Conservation (phyloP, 495 filamentous ascomycete genomes). For the Lasiosphaeria ovina region DNA sequence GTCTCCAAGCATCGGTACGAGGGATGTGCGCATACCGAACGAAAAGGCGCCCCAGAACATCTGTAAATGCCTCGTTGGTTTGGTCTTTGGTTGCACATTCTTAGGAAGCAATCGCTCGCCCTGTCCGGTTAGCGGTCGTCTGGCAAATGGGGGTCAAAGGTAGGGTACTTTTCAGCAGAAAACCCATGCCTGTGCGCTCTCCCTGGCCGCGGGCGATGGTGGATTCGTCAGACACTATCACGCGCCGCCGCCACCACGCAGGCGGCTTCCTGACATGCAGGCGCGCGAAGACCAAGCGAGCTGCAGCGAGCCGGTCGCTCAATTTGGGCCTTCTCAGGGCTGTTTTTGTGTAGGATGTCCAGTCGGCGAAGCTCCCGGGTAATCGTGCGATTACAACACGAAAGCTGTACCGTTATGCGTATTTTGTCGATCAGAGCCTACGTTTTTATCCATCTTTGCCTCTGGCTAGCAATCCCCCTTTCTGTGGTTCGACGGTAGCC, state of each 20-base stretch:
- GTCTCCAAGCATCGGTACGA: not conserved
- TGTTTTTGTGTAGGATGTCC: not conserved
- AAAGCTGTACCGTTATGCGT: not conserved
- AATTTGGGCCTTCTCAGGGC: slow-evolving; percentile 6
- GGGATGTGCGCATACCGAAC: not conserved
- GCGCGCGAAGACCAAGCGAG: slow-evolving; percentile 1
- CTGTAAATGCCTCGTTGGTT: slow-evolving; percentile 7
- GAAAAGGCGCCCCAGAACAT: slow-evolving; percentile 12
- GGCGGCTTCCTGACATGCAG: slow-evolving; percentile 3
- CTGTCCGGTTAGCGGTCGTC: slow-evolving; percentile 1
- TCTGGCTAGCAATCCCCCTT: too few species aligned
- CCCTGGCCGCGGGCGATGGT: slow-evolving; percentile 8
- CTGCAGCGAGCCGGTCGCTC: slow-evolving; percentile 1
- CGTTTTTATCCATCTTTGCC: too few species aligned
- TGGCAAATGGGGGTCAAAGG: not conserved
- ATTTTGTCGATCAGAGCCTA: not conserved
- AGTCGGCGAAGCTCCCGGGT: slow-evolving; percentile 5
- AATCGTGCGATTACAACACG: slow-evolving; percentile 1
- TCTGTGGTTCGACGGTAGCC: too few species aligned
- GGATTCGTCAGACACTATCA: slow-evolving; percentile 10
- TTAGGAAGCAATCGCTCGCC: slow-evolving; percentile 1
- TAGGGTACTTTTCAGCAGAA: slow-evolving; percentile 1
- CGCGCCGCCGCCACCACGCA: slow-evolving; percentile 5
- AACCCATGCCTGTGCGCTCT: slow-evolving; percentile 3
- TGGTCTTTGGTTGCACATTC: slow-evolving; percentile 5